Conservation (phyloP, 345 rosid genomes). For the Brassica incana region DNA sequence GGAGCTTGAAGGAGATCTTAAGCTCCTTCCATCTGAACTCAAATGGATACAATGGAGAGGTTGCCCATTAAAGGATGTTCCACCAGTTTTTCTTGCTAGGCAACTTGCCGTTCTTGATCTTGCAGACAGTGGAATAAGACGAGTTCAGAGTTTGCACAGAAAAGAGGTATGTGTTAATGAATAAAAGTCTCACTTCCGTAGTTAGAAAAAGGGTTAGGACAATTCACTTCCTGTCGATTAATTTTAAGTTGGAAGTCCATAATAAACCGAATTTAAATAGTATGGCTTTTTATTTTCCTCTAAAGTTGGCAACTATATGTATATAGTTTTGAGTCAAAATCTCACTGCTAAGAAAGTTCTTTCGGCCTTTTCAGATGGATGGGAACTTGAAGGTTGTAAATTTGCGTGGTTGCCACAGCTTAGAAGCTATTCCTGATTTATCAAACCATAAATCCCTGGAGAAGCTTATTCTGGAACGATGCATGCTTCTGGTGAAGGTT, state of each 20-base stretch:
- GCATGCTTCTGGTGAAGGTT: slow-evolving; percentile 29
- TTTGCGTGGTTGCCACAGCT: slow-evolving; percentile 33
- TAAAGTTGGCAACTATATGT: too few species aligned
- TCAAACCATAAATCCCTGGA: slow-evolving; percentile 31
- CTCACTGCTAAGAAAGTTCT: not conserved
- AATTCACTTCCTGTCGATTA: not conserved
- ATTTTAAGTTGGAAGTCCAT: too few species aligned
- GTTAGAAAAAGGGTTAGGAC: too few species aligned
- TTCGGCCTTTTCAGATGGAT: slow-evolving; percentile 4
- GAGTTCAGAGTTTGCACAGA: slow-evolving; percentile 32
- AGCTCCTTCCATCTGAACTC: slow-evolving; percentile 49
- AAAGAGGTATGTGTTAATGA: slow-evolving; percentile 35
- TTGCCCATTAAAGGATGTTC: slow-evolving; percentile 52
- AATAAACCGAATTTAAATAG: too few species aligned
- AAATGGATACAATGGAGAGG: slow-evolving; percentile 77
- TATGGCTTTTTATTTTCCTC: too few species aligned
- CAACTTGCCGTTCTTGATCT: slow-evolving; percentile 73
- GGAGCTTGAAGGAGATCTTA: slow-evolving; percentile 51
- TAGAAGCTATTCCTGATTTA: slow-evolving; percentile 38
- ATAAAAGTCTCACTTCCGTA: too few species aligned
- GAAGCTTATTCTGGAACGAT: slow-evolving; percentile 33
- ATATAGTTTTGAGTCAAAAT: not conserved
- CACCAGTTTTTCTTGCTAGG: slow-evolving; percentile 38
- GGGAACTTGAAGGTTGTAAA: slow-evolving; percentile 32
- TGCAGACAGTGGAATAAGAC: slow-evolving; percentile 53